phyloP scores from a whole-genome alignment of 1,284 basidiomycete genomes.

The Amylostereum chailletii region DNA sequence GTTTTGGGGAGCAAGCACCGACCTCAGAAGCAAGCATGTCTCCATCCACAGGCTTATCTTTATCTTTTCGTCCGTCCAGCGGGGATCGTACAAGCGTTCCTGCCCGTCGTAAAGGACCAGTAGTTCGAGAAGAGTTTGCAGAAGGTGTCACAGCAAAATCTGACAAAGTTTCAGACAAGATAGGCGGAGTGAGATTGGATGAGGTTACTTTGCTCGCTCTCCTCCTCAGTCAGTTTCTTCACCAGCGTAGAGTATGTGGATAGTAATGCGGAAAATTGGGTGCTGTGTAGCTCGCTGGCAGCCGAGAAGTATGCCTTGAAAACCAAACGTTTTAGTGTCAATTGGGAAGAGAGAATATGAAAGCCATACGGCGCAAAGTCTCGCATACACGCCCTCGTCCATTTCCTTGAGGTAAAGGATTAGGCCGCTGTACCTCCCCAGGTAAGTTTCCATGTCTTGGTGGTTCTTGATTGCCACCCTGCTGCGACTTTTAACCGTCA shows the following conservation, averaged over 20 bases:
- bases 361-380: slow-evolving; percentile 73
- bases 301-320: slow-evolving; percentile 81
- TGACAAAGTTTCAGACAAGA: slow-evolving; percentile 15
- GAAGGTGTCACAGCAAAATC: slow-evolving; percentile 41
- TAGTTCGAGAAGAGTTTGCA: slow-evolving; percentile 33
- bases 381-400: slow-evolving; percentile 78
- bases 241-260: slow-evolving; percentile 50
- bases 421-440: slow-evolving; percentile 84
- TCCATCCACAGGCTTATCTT: slow-evolving; percentile 48
- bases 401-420: slow-evolving; percentile 95
- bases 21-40: slow-evolving; percentile 66
- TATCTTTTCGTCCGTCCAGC: slow-evolving; percentile 52
- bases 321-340: slow-evolving; percentile 2
- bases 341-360: background rate
- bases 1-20: slow-evolving; percentile 10
- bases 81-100: slow-evolving; percentile 71
- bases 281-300: slow-evolving; percentile 70
- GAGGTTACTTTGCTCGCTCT: slow-evolving; percentile 49
- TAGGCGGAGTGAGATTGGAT: slow-evolving; percentile 9
- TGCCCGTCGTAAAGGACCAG: slow-evolving; percentile 60
- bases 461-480: slow-evolving; percentile 54
- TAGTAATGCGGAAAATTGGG: slow-evolving; percentile 74
- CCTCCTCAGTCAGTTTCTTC: slow-evolving; percentile 65
- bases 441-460: slow-evolving; percentile 67
- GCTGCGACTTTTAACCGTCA: slow-evolving; percentile 33